These are phyloP conservation scores for Coemansia sp. DNA, from an alignment of 192 early-diverging fungal species.

Conservation along the genomic window DNA sequence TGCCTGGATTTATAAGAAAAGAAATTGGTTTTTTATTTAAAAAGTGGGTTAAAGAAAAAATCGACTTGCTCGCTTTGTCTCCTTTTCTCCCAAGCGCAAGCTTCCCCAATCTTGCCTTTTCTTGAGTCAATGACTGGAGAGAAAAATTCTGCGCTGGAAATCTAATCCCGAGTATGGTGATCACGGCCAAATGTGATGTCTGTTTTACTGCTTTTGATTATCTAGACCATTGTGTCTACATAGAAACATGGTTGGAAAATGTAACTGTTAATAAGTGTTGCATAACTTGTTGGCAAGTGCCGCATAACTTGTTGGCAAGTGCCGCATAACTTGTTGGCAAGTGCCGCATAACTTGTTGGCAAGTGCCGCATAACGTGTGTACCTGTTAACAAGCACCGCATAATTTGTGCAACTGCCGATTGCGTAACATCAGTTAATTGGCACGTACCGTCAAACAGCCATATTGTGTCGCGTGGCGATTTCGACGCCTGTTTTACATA, in stretches of 20 bases:
- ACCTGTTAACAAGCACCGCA: neutral
- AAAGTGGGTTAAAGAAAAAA: slow-evolving; percentile 15
- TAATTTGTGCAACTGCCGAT: neutral
- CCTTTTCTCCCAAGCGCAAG: neutral
- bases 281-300: neutral
- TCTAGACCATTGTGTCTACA: too few relatives aligned
- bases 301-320: neutral
- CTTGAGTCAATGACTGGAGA: neutral
- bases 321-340: too few relatives aligned
- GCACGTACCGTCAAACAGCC: slow-evolving; percentile 49
- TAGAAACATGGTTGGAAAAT: too few relatives aligned
- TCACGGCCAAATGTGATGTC: too few relatives aligned
- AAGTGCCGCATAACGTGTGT: neutral
- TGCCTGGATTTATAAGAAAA: slow-evolving; percentile 10
- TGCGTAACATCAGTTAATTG: neutral
- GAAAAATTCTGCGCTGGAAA: neutral
- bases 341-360: too few relatives aligned
- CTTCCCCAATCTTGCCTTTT: neutral
- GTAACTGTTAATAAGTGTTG: too few relatives aligned
- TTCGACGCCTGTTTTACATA: slow-evolving; percentile 41
- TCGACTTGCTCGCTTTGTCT: neutral
- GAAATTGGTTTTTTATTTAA: slow-evolving; percentile 33
- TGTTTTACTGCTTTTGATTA: too few relatives aligned
- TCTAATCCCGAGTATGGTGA: neutral
- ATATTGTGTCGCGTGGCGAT: slow-evolving; percentile 50